These are phyloP conservation scores for Cryphonectria japonica DNA, from an alignment of 2,329 filamentous ascomycete genomes.

Conservation along the genomic window DNA sequence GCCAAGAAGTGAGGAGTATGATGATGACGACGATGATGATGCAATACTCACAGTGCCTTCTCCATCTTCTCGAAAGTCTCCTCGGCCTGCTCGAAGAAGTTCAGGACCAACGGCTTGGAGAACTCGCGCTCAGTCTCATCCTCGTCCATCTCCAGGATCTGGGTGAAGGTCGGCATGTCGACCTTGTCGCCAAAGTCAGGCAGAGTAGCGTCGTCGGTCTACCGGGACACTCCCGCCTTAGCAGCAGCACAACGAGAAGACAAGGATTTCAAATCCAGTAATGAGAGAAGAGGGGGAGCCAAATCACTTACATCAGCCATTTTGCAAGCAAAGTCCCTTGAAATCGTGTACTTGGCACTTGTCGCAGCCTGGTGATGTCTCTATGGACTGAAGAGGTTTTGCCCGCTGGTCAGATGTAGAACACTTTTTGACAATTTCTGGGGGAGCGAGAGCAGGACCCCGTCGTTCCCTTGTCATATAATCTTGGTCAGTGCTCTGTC, in stretches of 20 bases:
- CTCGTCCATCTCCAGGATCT: constrained; percentile 99
- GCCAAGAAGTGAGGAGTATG: neutral
- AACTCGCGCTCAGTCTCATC: constrained; percentile 84
- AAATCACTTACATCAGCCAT: constrained; percentile 27
- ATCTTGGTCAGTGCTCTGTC: constrained; percentile 25
- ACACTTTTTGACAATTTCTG: constrained; percentile 21
- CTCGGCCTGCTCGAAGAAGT: constrained; percentile 91
- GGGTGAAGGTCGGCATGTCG: constrained; percentile 80
- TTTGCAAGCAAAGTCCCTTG: constrained; percentile 21
- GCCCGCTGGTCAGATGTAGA: constrained; percentile 19
- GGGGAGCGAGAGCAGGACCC: constrained; percentile 11
- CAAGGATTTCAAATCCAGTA: neutral
- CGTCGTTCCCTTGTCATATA: constrained; percentile 28
- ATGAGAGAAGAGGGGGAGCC: neutral
- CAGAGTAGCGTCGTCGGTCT: constrained; percentile 43
- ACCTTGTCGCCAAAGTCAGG: constrained; percentile 75
- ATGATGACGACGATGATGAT: neutral
- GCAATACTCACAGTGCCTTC: constrained; percentile 69
- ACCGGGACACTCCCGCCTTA: constrained; percentile 3
- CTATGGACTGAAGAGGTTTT: constrained; percentile 17
- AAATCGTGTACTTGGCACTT: constrained; percentile 19
- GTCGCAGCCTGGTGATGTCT: constrained; percentile 15
- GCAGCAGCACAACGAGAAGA: neutral
- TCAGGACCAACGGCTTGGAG: constrained; percentile 83
- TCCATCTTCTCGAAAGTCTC: constrained; percentile 88